These are phyloP conservation scores for Colletotrichum tropicale DNA, from an alignment of 2,329 filamentous ascomycete species.

Conservation along the genomic window DNA sequence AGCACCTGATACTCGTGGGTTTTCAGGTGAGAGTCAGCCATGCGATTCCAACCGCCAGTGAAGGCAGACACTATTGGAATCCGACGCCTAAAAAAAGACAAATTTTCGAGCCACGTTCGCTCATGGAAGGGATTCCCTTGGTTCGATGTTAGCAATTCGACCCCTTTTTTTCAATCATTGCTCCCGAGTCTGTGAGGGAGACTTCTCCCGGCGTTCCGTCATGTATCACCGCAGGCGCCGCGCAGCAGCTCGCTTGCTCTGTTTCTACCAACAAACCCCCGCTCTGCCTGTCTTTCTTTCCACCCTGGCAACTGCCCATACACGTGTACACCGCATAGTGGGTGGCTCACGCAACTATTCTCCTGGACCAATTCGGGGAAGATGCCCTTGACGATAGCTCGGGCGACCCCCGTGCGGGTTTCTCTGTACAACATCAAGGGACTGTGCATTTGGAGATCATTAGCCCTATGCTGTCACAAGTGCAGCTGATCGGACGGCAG, in stretches of 20 bases:
- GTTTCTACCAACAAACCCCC: neutral
- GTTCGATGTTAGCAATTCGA: neutral
- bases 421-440: neutral
- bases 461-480: neutral
- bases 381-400: neutral
- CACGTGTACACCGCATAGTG: slow-evolving; percentile 8
- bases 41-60: neutral
- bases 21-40: neutral
- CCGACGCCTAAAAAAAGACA: neutral
- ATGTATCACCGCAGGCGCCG: slow-evolving; percentile 6
- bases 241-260: neutral
- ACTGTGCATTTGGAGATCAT: neutral
- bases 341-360: neutral
- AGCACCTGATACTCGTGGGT: neutral
- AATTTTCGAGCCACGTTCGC: neutral
- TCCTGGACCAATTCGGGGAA: neutral
- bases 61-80: neutral
- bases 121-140: neutral
- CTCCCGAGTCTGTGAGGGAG: neutral
- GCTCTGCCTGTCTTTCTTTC: neutral
- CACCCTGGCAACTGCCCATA: neutral
- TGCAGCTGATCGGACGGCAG: neutral
- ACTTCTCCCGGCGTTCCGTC: neutral
- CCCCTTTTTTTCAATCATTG: neutral
- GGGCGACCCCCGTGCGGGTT: neutral